phyloP scores from a whole-genome alignment of 2,329 filamentous ascomycete species.

The Xylaria arbuscula region DNA sequence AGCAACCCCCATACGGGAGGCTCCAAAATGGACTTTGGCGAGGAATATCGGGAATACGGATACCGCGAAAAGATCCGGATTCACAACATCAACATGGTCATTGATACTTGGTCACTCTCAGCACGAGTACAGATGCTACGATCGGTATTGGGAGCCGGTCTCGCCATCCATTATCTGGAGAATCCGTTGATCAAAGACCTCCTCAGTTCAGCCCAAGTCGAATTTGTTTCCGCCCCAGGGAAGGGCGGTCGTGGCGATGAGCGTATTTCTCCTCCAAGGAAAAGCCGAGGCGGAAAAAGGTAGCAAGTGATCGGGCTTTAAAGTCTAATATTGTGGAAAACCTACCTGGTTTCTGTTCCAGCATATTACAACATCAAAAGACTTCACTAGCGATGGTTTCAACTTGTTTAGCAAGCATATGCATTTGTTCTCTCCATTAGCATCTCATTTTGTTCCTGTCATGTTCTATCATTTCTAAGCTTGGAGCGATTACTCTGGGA shows the following conservation, averaged over 20 bases:
- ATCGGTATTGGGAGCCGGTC: slow-evolving; percentile 59
- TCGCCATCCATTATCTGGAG: slow-evolving; percentile 54
- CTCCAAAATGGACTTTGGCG: slow-evolving; percentile 54
- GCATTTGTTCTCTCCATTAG: not conserved
- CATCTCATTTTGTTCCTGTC: slow-evolving; percentile 10
- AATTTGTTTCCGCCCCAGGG: slow-evolving; percentile 44
- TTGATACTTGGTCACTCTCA: slow-evolving; percentile 64
- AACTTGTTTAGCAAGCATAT: not conserved
- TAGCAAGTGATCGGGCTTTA: slow-evolving; percentile 32
- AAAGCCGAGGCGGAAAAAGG: slow-evolving; percentile 40
- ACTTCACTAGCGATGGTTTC: not conserved
- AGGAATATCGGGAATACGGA: slow-evolving; percentile 61
- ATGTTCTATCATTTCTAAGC: slow-evolving; percentile 6
- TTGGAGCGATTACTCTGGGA: not conserved
- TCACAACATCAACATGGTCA: slow-evolving; percentile 57
- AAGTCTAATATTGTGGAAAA: slow-evolving; percentile 5
- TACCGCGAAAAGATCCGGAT: slow-evolving; percentile 65
- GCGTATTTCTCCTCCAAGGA: slow-evolving; percentile 33
- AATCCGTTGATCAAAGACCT: slow-evolving; percentile 55
- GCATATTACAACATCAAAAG: not conserved
- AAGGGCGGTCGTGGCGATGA: slow-evolving; percentile 35
- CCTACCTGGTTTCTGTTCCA: not conserved
- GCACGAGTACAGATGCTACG: slow-evolving; percentile 62
- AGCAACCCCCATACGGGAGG: slow-evolving; percentile 58
- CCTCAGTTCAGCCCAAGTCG: slow-evolving; percentile 49